Evolutionary conservation across 2,329 filamentous ascomycete species (phyloP).

Genomic region (Xylaria sp.): DNA sequence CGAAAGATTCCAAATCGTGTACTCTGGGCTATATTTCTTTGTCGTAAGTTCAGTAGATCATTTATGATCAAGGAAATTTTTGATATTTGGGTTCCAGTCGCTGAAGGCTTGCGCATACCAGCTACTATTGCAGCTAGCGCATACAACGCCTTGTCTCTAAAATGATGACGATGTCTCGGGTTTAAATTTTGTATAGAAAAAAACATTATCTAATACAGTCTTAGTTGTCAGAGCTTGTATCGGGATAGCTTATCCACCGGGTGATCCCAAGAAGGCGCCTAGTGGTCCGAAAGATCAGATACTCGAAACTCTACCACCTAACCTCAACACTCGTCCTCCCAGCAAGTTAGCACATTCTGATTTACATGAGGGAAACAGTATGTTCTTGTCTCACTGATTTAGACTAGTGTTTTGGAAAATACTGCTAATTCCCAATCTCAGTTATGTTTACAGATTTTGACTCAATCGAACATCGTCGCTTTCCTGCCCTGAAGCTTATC

Average conservation of each 20-base stretch:
- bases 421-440: background rate
- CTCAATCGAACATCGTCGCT: background rate
- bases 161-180: background rate
- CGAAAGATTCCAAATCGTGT: conserved; percentile 13
- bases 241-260: conserved; percentile 13
- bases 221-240: conserved; percentile 4
- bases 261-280: background rate
- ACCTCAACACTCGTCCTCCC: background rate
- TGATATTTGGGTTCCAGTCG: background rate
- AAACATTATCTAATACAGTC: background rate
- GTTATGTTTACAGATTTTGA: conserved; percentile 9
- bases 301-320: background rate
- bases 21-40: conserved; percentile 19
- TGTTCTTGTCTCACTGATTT: background rate
- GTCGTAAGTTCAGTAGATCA: conserved; percentile 5
- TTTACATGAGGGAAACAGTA: conserved; percentile 6
- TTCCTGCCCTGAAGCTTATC: conserved; percentile 7
- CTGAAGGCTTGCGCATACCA: background rate
- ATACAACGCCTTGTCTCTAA: background rate
- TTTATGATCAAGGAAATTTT: too few relatives aligned
- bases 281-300: background rate
- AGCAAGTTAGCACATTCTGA: background rate
- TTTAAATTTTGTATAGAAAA: too few relatives aligned
- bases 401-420: background rate
- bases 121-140: background rate